phyloP scores from a whole-genome alignment of 148 eudicot species.

The Vaccinium macrocarpon region DNA sequence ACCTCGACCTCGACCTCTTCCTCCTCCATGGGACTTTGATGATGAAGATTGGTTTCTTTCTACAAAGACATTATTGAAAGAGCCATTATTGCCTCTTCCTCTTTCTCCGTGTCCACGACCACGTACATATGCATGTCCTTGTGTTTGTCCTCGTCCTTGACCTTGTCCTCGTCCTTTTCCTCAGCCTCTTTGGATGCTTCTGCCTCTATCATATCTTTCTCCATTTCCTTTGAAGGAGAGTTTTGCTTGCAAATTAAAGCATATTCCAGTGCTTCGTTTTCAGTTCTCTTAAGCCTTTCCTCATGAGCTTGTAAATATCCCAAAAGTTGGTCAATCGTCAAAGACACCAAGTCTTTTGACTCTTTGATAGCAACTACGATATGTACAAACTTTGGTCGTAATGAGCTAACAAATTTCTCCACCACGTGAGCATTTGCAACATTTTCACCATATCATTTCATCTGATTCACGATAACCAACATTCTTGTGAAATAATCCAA shows the following conservation, averaged over 20 bases:
- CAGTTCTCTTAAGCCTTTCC: not conserved
- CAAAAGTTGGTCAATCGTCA: not conserved
- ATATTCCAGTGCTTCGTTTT: not conserved
- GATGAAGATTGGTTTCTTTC: not conserved
- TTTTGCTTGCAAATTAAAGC: constrained; percentile 1
- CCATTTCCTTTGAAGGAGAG: not conserved
- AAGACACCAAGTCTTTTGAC: not conserved
- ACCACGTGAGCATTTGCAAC: not conserved
- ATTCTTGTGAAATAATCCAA: not conserved
- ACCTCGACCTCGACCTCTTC: not conserved
- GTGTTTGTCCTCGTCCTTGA: not conserved
- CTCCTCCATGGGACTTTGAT: not conserved
- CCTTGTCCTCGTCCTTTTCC: too few relatives aligned
- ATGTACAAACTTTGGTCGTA: not conserved
- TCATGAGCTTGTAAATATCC: not conserved
- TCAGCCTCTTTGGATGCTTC: not conserved
- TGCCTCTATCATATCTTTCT: not conserved
- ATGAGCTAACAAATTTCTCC: not conserved
- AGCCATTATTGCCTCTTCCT: not conserved
- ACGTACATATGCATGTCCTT: too few relatives aligned
- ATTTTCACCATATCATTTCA: not conserved
- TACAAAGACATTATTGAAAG: not conserved
- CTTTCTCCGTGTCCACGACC: too few relatives aligned
- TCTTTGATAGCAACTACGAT: not conserved
- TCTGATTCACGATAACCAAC: not conserved